Percentiles rank a stretch among this genome's conserved stretches.
Evolutionary conservation across 1,284 basidiomycete species (phyloP).

Genomic region (Golubevia sp.): DNA sequence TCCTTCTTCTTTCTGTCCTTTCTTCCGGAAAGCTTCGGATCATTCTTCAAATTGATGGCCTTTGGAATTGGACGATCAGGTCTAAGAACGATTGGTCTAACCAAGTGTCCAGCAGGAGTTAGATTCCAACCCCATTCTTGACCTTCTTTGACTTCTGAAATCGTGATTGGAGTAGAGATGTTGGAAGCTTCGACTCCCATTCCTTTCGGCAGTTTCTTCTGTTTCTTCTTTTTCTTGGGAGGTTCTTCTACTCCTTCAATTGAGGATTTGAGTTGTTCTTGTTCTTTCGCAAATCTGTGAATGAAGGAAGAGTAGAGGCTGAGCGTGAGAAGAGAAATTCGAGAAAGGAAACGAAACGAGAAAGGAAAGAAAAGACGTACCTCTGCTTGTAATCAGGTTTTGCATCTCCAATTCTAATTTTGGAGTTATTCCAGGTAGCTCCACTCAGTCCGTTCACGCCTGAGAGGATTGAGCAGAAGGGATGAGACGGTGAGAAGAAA

Average conservation of each 20-base stretch:
- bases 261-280: conserved; percentile 11
- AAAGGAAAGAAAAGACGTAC: conserved; percentile 1
- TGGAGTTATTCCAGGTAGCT: conserved; percentile 52
- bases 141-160: conserved; percentile 20
- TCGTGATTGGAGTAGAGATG: conserved; percentile 21
- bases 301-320: not conserved
- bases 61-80: conserved; percentile 34
- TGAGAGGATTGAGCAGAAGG: not conserved
- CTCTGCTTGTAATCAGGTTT: conserved; percentile 29
- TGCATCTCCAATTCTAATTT: conserved; percentile 45
- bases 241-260: conserved; percentile 15
- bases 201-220: conserved; percentile 24
- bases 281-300: not conserved
- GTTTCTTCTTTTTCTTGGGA: conserved; percentile 11
- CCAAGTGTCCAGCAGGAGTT: conserved; percentile 44
- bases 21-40: conserved; percentile 3
- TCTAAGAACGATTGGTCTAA: conserved; percentile 50
- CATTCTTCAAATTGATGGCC: conserved; percentile 11
- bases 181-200: conserved; percentile 26
- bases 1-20: not conserved
- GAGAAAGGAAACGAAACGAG: not conserved
- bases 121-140: conserved; percentile 53
- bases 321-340: not conserved
- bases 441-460: conserved; percentile 37
- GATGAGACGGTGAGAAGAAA: not conserved